Conservation (phyloP, 2,329 filamentous ascomycete genomes). For the Colletotrichum sp. region DNA sequence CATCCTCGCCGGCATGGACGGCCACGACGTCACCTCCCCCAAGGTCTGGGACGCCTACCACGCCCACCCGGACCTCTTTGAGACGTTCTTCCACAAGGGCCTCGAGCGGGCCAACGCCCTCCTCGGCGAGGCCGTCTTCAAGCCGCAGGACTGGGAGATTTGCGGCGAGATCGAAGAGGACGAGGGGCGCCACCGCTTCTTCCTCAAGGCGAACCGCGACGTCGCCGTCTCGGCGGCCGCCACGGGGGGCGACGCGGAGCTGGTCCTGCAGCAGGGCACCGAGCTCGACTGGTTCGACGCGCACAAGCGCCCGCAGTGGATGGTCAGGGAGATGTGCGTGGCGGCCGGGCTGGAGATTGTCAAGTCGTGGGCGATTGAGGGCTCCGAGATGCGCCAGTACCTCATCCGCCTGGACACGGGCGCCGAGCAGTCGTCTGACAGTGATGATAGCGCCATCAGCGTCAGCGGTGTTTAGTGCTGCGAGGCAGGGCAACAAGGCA, state of each 20-base stretch:
- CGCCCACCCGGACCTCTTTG: conserved; percentile 37
- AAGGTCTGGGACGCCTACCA: conserved; percentile 48
- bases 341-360: conserved; percentile 41
- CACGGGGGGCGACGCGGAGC: conserved; percentile 14
- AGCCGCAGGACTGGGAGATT: conserved; percentile 42
- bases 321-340: conserved; percentile 36
- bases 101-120: conserved; percentile 42
- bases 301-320: conserved; percentile 39
- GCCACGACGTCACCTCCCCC: conserved; percentile 36
- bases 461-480: not conserved
- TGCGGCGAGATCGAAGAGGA: conserved; percentile 38
- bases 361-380: conserved; percentile 38
- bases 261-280: conserved; percentile 32
- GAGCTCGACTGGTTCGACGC: conserved; percentile 50
- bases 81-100: conserved; percentile 42
- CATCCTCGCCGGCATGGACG: conserved; percentile 47
- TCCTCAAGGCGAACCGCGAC: conserved; percentile 39
- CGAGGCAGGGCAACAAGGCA: not conserved
- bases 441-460: conserved; percentile 33
- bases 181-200: conserved; percentile 44
- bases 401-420: conserved; percentile 35
- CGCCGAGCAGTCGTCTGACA: conserved; percentile 33
- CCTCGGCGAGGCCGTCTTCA: conserved; percentile 37
- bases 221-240: conserved; percentile 27
- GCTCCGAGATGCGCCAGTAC: conserved; percentile 43